phyloP scores from a whole-genome alignment of 2,329 filamentous ascomycete species.

The Coniella lustricola region DNA sequence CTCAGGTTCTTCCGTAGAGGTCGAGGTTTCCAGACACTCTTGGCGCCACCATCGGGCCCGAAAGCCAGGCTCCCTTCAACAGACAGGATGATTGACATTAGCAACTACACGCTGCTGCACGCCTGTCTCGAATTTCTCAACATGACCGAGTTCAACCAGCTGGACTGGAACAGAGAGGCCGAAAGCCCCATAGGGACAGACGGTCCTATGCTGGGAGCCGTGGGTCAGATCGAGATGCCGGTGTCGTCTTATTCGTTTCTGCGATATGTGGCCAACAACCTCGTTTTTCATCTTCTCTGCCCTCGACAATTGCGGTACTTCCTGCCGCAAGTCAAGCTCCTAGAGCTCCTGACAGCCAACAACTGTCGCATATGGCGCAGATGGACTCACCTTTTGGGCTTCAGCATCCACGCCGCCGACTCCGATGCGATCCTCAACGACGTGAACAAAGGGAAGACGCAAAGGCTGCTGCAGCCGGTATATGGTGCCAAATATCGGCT shows the following conservation, averaged over 20 bases:
- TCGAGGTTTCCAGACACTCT: slow-evolving; percentile 25
- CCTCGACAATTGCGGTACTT: slow-evolving; percentile 26
- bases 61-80: neutral
- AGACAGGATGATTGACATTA: slow-evolving; percentile 22
- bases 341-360: slow-evolving; percentile 21
- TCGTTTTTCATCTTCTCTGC: slow-evolving; percentile 26
- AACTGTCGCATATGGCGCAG: slow-evolving; percentile 26
- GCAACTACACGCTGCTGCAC: slow-evolving; percentile 25
- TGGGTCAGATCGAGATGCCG: slow-evolving; percentile 23
- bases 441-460: slow-evolving; percentile 16
- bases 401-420: slow-evolving; percentile 11
- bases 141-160: slow-evolving; percentile 26
- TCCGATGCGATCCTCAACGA: slow-evolving; percentile 18
- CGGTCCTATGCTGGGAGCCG: slow-evolving; percentile 5
- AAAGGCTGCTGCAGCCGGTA: slow-evolving; percentile 22
- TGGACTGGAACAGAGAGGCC: slow-evolving; percentile 18
- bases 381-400: slow-evolving; percentile 26
- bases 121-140: slow-evolving; percentile 27
- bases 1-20: slow-evolving; percentile 27
- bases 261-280: slow-evolving; percentile 25
- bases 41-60: neutral
- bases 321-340: slow-evolving; percentile 24
- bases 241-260: slow-evolving; percentile 27
- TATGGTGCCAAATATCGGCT: slow-evolving; percentile 25
- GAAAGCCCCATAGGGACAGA: neutral